A percentile compares a stretch with the other conserved stretches of the same genome.
phyloP scores from a whole-genome alignment of 2,329 filamentous ascomycete species.

The Alternaria triticimaculans region DNA sequence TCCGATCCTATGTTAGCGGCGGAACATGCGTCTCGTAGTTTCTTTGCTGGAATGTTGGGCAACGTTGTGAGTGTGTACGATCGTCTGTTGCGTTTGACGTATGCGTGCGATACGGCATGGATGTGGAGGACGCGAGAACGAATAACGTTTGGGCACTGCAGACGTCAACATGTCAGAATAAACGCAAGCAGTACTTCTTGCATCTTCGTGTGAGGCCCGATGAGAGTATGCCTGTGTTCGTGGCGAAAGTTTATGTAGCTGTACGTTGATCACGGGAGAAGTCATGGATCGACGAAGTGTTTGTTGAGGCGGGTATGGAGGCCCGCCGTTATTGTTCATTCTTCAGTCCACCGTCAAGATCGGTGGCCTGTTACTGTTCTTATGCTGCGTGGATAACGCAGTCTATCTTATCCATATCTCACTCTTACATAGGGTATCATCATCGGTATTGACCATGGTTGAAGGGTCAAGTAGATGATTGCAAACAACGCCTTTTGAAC shows the following conservation, averaged over 20 bases:
- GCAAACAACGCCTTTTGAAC: slow-evolving; percentile 48
- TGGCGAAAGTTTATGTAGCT: not conserved
- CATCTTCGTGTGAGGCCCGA: slow-evolving; percentile 6
- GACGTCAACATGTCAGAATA: slow-evolving; percentile 14
- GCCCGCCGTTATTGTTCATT: slow-evolving; percentile 26
- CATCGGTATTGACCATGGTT: slow-evolving; percentile 44
- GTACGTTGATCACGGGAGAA: not conserved
- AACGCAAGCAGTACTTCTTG: not conserved
- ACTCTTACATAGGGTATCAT: slow-evolving; percentile 43
- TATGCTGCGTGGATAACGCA: slow-evolving; percentile 25
- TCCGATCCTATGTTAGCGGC: not conserved
- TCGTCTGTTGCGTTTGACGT: slow-evolving; percentile 2
- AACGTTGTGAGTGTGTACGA: not conserved
- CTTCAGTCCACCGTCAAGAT: slow-evolving; percentile 19
- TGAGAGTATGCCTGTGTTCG: not conserved
- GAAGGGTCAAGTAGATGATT: slow-evolving; percentile 48
- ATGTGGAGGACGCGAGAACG: slow-evolving; percentile 4
- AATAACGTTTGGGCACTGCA: slow-evolving; percentile 10
- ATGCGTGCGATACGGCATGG: not conserved
- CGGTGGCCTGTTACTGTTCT: slow-evolving; percentile 29
- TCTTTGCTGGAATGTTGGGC: not conserved
- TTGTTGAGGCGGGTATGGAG: slow-evolving; percentile 15
- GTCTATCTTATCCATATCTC: slow-evolving; percentile 20
- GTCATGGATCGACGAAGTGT: not conserved
- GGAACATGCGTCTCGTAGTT: not conserved